These are phyloP conservation scores for Brassica juncea DNA, from an alignment of 345 rosid species.

Conservation along the genomic window DNA sequence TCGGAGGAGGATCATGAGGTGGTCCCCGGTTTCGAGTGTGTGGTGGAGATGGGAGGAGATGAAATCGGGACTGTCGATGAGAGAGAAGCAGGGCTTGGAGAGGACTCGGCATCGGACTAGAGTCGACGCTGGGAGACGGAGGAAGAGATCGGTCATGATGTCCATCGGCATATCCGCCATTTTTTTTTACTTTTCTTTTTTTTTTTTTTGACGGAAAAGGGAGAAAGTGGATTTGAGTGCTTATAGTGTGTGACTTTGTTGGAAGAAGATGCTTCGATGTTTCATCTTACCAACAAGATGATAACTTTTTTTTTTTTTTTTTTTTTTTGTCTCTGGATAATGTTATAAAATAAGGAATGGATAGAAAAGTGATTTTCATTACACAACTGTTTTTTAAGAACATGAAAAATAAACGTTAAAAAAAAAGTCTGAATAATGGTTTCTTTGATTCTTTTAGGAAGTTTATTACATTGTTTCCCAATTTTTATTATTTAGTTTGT, in stretches of 20 bases:
- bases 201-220: not conserved
- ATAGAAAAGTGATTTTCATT: not conserved
- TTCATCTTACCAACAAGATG: not conserved
- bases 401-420: too few relatives aligned
- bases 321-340: not conserved
- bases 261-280: not conserved
- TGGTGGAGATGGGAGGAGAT: not conserved
- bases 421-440: not conserved
- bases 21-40: not conserved
- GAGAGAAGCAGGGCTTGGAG: not conserved
- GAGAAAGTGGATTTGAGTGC: not conserved
- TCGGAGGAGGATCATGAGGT: not conserved
- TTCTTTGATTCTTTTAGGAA: not conserved
- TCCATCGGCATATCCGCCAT: not conserved
- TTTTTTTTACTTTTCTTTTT: not conserved
- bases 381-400: not conserved
- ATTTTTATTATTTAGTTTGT: not conserved
- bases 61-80: not conserved
- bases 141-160: not conserved
- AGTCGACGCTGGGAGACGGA: not conserved
- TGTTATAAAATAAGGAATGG: not conserved
- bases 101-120: conserved; percentile 2
- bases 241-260: not conserved
- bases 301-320: not conserved
- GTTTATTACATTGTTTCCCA: not conserved